Conservation (phyloP, 805 yeast species). For the Sugiyamaella marilandica region DNA sequence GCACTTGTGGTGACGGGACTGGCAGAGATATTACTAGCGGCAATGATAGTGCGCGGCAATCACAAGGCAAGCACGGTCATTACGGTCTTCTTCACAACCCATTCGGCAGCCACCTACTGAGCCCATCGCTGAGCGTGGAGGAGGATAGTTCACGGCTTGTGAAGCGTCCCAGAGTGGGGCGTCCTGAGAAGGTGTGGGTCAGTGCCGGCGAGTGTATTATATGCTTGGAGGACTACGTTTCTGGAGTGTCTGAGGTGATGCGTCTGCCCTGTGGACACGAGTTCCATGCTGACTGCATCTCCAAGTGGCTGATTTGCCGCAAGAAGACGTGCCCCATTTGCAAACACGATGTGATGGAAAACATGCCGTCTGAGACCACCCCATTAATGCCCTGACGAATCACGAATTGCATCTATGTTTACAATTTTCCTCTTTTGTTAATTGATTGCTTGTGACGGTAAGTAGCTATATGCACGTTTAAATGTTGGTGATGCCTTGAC, state of each 20-base stretch:
- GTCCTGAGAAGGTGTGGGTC: slow-evolving; percentile 34
- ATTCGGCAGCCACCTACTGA: too few species aligned
- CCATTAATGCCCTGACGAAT: slow-evolving; percentile 12
- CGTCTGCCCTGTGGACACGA: slow-evolving; percentile 57
- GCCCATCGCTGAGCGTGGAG: too few species aligned
- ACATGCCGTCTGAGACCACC: slow-evolving; percentile 14
- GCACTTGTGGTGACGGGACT: too few species aligned
- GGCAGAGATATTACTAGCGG: too few species aligned
- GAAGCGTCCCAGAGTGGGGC: neutral
- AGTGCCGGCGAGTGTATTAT: slow-evolving; percentile 55
- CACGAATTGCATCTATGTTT: slow-evolving; percentile 13
- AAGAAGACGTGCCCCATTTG: slow-evolving; percentile 57
- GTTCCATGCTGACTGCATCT: slow-evolving; percentile 53
- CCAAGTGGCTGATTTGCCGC: slow-evolving; percentile 56
- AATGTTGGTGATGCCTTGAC: too few species aligned
- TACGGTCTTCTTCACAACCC: too few species aligned
- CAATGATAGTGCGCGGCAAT: too few species aligned
- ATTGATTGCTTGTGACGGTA: neutral
- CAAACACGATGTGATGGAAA: slow-evolving; percentile 38
- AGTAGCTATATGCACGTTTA: too few species aligned
- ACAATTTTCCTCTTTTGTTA: slow-evolving; percentile 20
- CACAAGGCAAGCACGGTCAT: too few species aligned
- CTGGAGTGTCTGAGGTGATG: slow-evolving; percentile 45
- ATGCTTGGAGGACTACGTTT: slow-evolving; percentile 50
- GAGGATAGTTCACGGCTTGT: too few species aligned